Evolutionary conservation across 2,329 filamentous ascomycete species (phyloP).

Genomic region (Fusarium mundagurra): DNA sequence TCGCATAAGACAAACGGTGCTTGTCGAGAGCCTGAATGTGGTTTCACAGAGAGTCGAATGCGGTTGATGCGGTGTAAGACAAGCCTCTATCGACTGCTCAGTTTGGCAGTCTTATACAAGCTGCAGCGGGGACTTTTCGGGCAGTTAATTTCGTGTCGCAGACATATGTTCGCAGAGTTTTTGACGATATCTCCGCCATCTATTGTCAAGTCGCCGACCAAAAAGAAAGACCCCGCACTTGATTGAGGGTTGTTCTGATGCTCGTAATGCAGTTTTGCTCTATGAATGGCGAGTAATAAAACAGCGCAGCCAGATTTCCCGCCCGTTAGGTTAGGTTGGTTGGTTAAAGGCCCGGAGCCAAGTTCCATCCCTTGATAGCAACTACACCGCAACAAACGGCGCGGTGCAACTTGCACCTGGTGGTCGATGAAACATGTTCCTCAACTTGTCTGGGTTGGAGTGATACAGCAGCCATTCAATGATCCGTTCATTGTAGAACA

Average conservation of each 20-base stretch:
- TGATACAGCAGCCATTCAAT: constrained; percentile 10
- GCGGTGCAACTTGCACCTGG: background rate
- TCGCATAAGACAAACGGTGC: constrained; percentile 17
- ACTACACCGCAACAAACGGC: background rate
- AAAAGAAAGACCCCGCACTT: constrained; percentile 21
- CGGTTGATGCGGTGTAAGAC: constrained; percentile 2
- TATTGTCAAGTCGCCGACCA: background rate
- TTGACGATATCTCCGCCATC: constrained; percentile 28
- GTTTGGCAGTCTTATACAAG: constrained; percentile 27
- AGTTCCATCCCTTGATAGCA: background rate
- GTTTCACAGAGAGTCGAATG: constrained; percentile 8
- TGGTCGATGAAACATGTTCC: background rate
- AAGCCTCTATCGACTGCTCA: background rate
- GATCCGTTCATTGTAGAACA: constrained; percentile 4
- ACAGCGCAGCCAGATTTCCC: background rate
- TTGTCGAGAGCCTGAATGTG: constrained; percentile 1
- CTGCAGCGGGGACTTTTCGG: constrained; percentile 48
- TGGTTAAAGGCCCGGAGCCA: background rate
- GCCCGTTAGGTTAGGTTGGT: background rate
- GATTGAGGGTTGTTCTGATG: background rate
- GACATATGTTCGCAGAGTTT: constrained; percentile 24
- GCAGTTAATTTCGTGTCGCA: constrained; percentile 27
- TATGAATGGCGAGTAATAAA: background rate
- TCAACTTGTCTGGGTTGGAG: background rate
- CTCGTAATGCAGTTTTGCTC: background rate